Conservation (phyloP, 2,329 filamentous ascomycete genomes). For the Aquanectria penicillioides region DNA sequence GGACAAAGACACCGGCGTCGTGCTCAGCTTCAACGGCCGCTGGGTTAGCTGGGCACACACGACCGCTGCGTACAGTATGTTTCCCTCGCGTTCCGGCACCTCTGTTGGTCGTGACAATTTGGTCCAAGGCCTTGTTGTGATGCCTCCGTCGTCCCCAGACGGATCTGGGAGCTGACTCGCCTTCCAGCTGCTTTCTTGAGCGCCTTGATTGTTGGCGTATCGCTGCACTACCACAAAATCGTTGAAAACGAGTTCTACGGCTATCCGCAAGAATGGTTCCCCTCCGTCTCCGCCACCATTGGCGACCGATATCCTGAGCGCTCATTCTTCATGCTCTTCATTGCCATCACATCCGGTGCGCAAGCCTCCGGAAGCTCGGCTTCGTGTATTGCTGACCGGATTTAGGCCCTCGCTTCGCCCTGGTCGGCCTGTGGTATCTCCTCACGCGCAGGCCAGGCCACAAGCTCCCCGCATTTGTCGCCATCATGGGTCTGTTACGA, state of each 20-base stretch:
- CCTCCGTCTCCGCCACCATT: slow-evolving; percentile 95
- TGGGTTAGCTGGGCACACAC: slow-evolving; percentile 95
- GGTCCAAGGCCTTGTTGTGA: neutral
- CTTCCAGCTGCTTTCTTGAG: slow-evolving; percentile 82
- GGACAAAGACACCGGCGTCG: slow-evolving; percentile 70
- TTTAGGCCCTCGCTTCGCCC: slow-evolving; percentile 85
- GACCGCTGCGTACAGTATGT: slow-evolving; percentile 79
- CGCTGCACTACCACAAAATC: slow-evolving; percentile 94
- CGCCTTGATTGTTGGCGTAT: slow-evolving; percentile 82
- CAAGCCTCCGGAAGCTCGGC: neutral
- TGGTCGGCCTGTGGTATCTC: slow-evolving; percentile 92
- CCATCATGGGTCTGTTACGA: slow-evolving; percentile 82
- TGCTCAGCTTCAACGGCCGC: slow-evolving; percentile 79
- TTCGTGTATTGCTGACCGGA: slow-evolving; percentile 27
- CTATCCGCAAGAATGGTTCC: slow-evolving; percentile 96
- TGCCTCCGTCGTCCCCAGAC: slow-evolving; percentile 4
- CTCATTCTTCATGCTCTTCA: slow-evolving; percentile 97
- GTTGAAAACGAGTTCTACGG: slow-evolving; percentile 97
- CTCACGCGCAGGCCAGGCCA: slow-evolving; percentile 81
- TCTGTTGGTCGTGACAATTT: too few relatives aligned
- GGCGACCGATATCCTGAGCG: slow-evolving; percentile 97
- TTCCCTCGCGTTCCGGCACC: neutral
- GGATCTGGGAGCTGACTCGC: slow-evolving; percentile 32
- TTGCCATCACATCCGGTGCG: slow-evolving; percentile 90
- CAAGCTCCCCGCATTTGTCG: slow-evolving; percentile 82